Evolutionary conservation across 2,329 filamentous ascomycete species (phyloP).

Genomic region (Raffaelea ambrosiae): DNA sequence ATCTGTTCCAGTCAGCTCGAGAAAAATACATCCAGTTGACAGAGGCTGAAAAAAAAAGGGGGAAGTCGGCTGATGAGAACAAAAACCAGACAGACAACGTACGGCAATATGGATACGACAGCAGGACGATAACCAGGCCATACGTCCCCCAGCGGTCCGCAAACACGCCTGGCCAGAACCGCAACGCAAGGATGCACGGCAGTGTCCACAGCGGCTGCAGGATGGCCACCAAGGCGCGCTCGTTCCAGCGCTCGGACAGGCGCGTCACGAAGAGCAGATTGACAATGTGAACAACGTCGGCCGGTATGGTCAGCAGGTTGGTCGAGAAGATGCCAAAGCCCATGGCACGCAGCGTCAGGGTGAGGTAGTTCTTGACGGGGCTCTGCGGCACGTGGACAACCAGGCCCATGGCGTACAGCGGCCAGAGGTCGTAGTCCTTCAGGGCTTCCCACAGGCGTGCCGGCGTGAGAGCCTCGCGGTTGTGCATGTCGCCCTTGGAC

Average conservation of each 20-base stretch:
- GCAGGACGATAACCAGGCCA: slow-evolving; percentile 36
- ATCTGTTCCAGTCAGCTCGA: not conserved
- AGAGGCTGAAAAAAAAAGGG: not conserved
- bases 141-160: slow-evolving; percentile 42
- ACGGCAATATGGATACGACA: slow-evolving; percentile 47
- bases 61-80: not conserved
- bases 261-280: slow-evolving; percentile 42
- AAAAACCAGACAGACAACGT: slow-evolving; percentile 6
- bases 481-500: slow-evolving; percentile 51
- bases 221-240: slow-evolving; percentile 36
- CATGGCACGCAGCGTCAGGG: slow-evolving; percentile 45
- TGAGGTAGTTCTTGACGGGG: slow-evolving; percentile 44
- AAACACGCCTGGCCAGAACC: slow-evolving; percentile 33
- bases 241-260: slow-evolving; percentile 40
- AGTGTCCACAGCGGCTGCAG: slow-evolving; percentile 44
- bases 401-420: slow-evolving; percentile 45
- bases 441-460: slow-evolving; percentile 40
- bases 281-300: slow-evolving; percentile 37
- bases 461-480: slow-evolving; percentile 44
- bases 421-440: slow-evolving; percentile 25
- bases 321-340: slow-evolving; percentile 53
- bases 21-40: slow-evolving; percentile 13
- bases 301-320: slow-evolving; percentile 50
- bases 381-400: slow-evolving; percentile 42
- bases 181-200: slow-evolving; percentile 42